phyloP scores from a whole-genome alignment of 129 eudicot species.

The Solidago caesia region DNA sequence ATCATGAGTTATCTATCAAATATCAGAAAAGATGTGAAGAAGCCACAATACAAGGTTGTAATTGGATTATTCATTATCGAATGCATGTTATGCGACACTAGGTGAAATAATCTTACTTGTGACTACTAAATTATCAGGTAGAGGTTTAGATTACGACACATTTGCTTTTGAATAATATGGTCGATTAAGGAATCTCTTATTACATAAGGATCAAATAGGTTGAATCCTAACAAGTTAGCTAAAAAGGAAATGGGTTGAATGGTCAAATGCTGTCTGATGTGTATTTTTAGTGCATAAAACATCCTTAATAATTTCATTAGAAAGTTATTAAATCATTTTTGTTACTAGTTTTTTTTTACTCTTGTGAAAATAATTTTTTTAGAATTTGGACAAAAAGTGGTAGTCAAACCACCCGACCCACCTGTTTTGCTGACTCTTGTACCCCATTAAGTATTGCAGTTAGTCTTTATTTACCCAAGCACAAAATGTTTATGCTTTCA shows the following conservation, averaged over 20 bases:
- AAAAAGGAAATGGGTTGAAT: background rate
- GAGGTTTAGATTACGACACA: background rate
- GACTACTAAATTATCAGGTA: constrained; percentile 1
- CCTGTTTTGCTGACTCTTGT: background rate
- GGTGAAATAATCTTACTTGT: background rate
- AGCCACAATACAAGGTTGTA: constrained; percentile 86
- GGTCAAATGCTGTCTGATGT: background rate
- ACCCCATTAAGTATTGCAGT: background rate
- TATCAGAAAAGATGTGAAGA: constrained; percentile 92
- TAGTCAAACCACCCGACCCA: background rate
- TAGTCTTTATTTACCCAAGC: background rate
- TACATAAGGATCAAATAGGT: background rate
- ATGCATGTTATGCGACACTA: background rate
- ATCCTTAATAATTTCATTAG: background rate
- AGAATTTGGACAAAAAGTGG: background rate
- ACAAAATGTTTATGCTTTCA: constrained; percentile 28
- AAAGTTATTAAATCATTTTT: background rate
- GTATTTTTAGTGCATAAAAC: background rate
- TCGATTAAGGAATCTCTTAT: background rate
- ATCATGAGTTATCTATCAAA: constrained; percentile 50
- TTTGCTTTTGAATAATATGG: background rate
- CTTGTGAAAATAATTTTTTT: background rate
- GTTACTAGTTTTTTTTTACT: background rate
- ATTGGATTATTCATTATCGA: background rate
- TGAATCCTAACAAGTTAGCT: background rate